A percentile compares a stretch with the other conserved stretches of the same genome.
Evolutionary conservation across 192 early-diverging fungal species (phyloP).

Genomic region (Linnemannia hyalina): DNA sequence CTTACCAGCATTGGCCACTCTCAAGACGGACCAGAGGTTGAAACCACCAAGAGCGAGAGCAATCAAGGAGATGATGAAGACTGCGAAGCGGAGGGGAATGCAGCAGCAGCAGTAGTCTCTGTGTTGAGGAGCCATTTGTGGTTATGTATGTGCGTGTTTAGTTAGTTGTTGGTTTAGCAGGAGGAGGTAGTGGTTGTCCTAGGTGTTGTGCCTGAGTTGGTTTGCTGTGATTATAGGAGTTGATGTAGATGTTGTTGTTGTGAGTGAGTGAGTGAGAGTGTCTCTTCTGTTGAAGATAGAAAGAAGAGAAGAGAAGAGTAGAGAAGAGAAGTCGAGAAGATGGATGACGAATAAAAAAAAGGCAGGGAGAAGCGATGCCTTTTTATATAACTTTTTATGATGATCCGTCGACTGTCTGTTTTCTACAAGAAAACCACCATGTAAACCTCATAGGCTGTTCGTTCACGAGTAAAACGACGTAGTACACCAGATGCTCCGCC

Average conservation of each 20-base stretch:
- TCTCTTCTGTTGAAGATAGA: not conserved
- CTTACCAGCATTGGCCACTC: not conserved
- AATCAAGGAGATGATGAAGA: constrained; percentile 23
- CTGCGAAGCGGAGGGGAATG: constrained; percentile 29
- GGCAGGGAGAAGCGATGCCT: not conserved
- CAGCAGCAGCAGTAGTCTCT: constrained; percentile 42
- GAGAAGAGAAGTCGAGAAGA: not conserved
- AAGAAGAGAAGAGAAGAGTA: not conserved
- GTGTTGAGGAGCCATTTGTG: constrained; percentile 20
- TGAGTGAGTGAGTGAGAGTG: not conserved
- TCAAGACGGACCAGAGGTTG: constrained; percentile 1
- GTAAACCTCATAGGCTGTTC: too few species aligned
- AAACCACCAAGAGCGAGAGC: constrained; percentile 14
- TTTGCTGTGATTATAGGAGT: not conserved
- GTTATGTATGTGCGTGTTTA: not conserved
- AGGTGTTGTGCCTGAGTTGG: not conserved
- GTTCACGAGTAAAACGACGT: not conserved
- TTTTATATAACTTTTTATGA: not conserved
- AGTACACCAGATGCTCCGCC: not conserved
- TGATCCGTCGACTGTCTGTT: not conserved
- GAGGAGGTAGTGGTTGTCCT: too few species aligned
- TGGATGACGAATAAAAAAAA: not conserved
- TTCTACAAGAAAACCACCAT: too few species aligned
- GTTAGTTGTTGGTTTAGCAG: not conserved
- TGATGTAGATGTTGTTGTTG: not conserved